Percentiles rank a stretch among this genome's conserved stretches.
These are phyloP conservation scores for Populus tomentosa DNA, from an alignment of 441 rosid species.

Conservation along the genomic window DNA sequence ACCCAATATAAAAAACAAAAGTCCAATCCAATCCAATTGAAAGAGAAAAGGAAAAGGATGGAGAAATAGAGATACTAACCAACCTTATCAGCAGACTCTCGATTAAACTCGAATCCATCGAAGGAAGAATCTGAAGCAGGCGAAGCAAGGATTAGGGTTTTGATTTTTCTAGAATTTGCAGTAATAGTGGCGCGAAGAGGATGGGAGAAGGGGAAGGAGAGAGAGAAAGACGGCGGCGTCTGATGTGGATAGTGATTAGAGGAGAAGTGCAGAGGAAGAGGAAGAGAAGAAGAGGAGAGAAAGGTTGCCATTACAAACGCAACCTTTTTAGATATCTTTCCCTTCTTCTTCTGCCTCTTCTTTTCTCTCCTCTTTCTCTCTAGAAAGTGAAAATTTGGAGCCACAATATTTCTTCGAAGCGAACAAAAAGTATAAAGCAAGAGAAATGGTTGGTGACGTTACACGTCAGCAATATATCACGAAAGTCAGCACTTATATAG, in stretches of 20 bases:
- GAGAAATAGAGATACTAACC: constrained; percentile 26
- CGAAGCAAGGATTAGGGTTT: constrained; percentile 26
- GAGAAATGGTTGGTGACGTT: neutral
- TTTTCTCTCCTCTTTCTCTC: neutral
- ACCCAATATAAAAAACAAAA: neutral
- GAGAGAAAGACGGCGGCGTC: constrained; percentile 2
- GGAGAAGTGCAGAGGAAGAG: constrained; percentile 21
- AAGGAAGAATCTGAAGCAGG: constrained; percentile 37
- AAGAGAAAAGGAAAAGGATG: neutral
- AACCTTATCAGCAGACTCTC: constrained; percentile 30
- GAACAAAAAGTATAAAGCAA: neutral
- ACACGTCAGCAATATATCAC: neutral
- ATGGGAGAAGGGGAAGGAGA: constrained; percentile 18
- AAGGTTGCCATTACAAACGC: constrained; percentile 47
- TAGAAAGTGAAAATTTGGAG: neutral
- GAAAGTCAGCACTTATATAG: neutral
- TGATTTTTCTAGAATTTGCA: constrained; percentile 25
- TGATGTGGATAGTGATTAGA: constrained; percentile 11
- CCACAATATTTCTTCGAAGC: neutral
- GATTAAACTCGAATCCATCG: constrained; percentile 38
- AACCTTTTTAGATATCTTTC: constrained; percentile 16
- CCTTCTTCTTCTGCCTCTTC: constrained; percentile 14
- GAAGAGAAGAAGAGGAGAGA: constrained; percentile 28
- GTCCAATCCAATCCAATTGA: neutral
- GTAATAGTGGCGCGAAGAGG: constrained; percentile 16